Evolutionary conservation across 2,329 filamentous ascomycete genomes (phyloP).

Genomic region (Apiospora hydei): DNA sequence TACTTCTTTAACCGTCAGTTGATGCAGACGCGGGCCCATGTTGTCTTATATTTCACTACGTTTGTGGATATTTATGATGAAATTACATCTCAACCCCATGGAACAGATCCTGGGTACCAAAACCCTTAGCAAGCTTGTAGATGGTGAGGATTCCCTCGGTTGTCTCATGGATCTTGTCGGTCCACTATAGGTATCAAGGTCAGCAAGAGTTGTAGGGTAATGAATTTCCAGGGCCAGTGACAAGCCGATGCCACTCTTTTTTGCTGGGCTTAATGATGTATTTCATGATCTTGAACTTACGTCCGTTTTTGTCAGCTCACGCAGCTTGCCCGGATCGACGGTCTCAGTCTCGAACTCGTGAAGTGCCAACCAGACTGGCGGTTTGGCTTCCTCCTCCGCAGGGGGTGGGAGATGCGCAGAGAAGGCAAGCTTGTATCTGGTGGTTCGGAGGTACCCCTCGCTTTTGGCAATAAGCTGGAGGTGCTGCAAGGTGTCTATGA

Average conservation of each 20-base stretch:
- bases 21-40: background rate
- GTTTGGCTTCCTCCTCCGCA: constrained; percentile 30
- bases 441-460: constrained; percentile 36
- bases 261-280: background rate
- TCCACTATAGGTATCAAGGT: constrained; percentile 26
- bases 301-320: constrained; percentile 24
- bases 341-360: constrained; percentile 27
- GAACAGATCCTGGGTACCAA: constrained; percentile 30
- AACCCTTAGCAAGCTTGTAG: constrained; percentile 27
- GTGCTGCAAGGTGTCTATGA: constrained; percentile 25
- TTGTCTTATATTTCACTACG: background rate
- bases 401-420: background rate
- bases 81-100: constrained; percentile 26
- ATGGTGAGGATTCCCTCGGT: constrained; percentile 23
- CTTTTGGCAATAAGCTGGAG: constrained; percentile 28
- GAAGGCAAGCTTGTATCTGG: constrained; percentile 34
- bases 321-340: constrained; percentile 26
- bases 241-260: background rate
- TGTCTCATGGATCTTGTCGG: constrained; percentile 27
- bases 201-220: background rate
- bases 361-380: constrained; percentile 32
- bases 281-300: background rate
- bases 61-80: background rate
- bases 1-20: too few relatives aligned
- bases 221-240: too few relatives aligned